These are phyloP conservation scores for Mycena alexandri DNA, from an alignment of 768 basidiomycete genomes.

Conservation along the genomic window DNA sequence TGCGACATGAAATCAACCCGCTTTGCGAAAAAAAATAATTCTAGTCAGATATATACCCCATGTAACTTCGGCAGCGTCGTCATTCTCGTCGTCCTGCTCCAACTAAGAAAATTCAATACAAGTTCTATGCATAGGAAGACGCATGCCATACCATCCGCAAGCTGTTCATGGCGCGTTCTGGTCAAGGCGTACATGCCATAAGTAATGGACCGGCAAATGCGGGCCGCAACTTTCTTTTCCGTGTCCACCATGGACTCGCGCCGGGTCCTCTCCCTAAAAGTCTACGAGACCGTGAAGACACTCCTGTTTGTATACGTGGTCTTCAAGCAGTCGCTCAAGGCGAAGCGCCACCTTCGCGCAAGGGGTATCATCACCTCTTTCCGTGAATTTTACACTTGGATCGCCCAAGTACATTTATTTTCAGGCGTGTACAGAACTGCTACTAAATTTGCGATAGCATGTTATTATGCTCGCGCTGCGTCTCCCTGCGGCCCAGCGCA, in stretches of 20 bases:
- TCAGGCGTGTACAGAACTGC: not conserved
- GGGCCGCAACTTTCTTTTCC: not conserved
- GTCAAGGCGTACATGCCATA: too few species aligned
- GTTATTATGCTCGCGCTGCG: slow-evolving; percentile 69
- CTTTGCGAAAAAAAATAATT: slow-evolving; percentile 7
- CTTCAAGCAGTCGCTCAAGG: slow-evolving; percentile 62
- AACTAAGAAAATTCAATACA: slow-evolving; percentile 57
- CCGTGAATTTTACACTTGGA: slow-evolving; percentile 66
- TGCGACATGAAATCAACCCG: slow-evolving; percentile 42
- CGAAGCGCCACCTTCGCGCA: slow-evolving; percentile 73
- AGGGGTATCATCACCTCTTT: slow-evolving; percentile 65
- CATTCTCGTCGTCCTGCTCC: slow-evolving; percentile 81
- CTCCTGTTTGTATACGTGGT: slow-evolving; percentile 71
- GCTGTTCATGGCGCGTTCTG: slow-evolving; percentile 50
- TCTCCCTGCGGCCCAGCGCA: slow-evolving; percentile 69
- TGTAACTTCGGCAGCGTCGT: slow-evolving; percentile 83
- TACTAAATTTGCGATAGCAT: slow-evolving; percentile 52
- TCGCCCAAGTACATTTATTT: slow-evolving; percentile 59
- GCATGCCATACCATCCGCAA: slow-evolving; percentile 66
- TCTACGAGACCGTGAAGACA: slow-evolving; percentile 66
- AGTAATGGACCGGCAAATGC: too few species aligned
- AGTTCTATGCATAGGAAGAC: slow-evolving; percentile 29
- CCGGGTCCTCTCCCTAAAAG: slow-evolving; percentile 11
- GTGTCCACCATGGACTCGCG: slow-evolving; percentile 19
- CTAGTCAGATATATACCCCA: slow-evolving; percentile 69